phyloP scores from a whole-genome alignment of 2,329 filamentous ascomycete species.

The Verticillium alfalfae region DNA sequence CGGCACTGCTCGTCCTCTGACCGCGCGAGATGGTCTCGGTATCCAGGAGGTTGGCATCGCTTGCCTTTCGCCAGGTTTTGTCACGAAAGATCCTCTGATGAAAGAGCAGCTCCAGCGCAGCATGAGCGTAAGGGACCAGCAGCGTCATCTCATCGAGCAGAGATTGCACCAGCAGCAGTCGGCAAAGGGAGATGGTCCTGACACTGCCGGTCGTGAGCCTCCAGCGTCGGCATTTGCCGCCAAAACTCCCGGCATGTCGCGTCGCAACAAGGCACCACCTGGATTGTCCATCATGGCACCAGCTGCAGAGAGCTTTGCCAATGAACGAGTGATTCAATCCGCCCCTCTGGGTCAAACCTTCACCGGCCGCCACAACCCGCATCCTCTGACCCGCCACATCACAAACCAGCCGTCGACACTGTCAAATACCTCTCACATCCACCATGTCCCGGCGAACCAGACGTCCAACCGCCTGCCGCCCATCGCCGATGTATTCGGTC shows the following conservation, averaged over 20 bases:
- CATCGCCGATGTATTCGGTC: slow-evolving; percentile 90
- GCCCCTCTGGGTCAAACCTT: slow-evolving; percentile 93
- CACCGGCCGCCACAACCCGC: slow-evolving; percentile 78
- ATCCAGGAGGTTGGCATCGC: slow-evolving; percentile 93
- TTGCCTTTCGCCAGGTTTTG: slow-evolving; percentile 90
- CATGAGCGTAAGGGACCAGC: slow-evolving; percentile 87
- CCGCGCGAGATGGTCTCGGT: slow-evolving; percentile 69
- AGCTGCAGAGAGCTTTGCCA: slow-evolving; percentile 83
- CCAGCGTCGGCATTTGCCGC: slow-evolving; percentile 42
- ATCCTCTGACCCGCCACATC: slow-evolving; percentile 70
- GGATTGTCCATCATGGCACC: slow-evolving; percentile 94
- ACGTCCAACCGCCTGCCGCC: slow-evolving; percentile 89
- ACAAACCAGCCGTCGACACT: slow-evolving; percentile 78
- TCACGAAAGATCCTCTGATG: slow-evolving; percentile 95
- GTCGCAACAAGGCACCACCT: slow-evolving; percentile 75
- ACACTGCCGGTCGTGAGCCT: slow-evolving; percentile 44
- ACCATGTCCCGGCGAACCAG: slow-evolving; percentile 81
- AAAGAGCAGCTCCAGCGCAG: slow-evolving; percentile 92
- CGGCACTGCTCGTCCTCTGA: slow-evolving; percentile 66
- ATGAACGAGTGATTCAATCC: slow-evolving; percentile 94
- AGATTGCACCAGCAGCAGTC: slow-evolving; percentile 76
- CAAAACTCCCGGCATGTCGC: slow-evolving; percentile 69
- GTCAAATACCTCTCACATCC: slow-evolving; percentile 81
- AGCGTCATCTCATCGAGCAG: slow-evolving; percentile 90
- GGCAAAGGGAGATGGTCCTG: slow-evolving; percentile 66